These are phyloP conservation scores for Ustilago crameri DNA, from an alignment of 1,284 basidiomycete genomes.

Conservation along the genomic window DNA sequence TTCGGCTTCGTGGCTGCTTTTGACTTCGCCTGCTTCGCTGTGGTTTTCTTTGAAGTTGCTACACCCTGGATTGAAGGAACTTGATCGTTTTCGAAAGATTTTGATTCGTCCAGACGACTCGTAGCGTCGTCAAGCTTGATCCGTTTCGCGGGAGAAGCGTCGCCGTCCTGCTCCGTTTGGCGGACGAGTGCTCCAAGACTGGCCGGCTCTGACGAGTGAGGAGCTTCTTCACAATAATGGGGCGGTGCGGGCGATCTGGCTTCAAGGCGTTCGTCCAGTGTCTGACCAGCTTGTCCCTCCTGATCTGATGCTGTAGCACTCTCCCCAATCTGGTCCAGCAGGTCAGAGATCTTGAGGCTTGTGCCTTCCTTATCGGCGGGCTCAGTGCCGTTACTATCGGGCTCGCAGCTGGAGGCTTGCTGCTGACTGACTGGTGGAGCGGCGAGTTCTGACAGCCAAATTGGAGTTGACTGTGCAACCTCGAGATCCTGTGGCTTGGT, in stretches of 20 bases:
- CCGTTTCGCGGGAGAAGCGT: conserved; percentile 6
- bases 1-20: conserved; percentile 14
- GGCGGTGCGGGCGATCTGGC: too few relatives aligned
- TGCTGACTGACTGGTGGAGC: background rate
- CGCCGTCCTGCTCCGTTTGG: conserved; percentile 4
- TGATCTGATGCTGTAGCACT: background rate
- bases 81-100: background rate
- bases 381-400: background rate
- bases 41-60: conserved; percentile 1
- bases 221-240: too few relatives aligned
- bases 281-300: background rate
- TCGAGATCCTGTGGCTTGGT: background rate
- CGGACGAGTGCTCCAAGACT: background rate
- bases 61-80: conserved; percentile 1
- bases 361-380: background rate
- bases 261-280: too few relatives aligned
- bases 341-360: conserved; percentile 4
- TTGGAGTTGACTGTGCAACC: background rate
- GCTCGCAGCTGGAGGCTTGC: background rate
- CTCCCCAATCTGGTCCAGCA: conserved; percentile 5
- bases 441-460: background rate
- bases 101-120: background rate
- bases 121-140: conserved; percentile 6
- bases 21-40: conserved; percentile 7
- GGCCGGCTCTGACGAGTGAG: background rate